These are phyloP conservation scores for Carex arenaria DNA, from an alignment of 202 grass and related monocot species.

Conservation along the genomic window DNA sequence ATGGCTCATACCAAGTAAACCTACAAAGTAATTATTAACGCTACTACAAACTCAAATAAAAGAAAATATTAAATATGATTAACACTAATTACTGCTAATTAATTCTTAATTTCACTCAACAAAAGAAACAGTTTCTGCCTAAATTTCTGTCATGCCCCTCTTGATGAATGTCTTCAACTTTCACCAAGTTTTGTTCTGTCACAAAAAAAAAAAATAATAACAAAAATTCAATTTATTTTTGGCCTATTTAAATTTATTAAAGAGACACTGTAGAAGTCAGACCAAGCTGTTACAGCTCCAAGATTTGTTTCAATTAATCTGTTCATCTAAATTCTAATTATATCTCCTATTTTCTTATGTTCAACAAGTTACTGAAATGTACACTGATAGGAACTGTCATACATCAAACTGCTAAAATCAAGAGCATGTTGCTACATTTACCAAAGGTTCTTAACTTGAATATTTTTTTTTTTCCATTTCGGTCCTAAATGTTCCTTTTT, in stretches of 20 bases:
- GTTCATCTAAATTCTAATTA: background rate
- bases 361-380: background rate
- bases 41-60: background rate
- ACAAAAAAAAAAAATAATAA: background rate
- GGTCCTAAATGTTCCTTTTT: background rate
- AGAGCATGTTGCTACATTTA: background rate
- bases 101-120: background rate
- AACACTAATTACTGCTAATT: slow-evolving; percentile 5
- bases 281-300: background rate
- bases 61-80: background rate
- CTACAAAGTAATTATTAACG: slow-evolving; percentile 22
- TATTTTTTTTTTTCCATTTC: background rate
- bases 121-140: slow-evolving; percentile 11
- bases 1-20: slow-evolving; percentile 11
- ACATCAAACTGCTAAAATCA: background rate
- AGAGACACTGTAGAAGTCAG: background rate
- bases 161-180: background rate
- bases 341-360: background rate
- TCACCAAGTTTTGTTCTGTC: background rate
- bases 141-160: background rate
- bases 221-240: background rate
- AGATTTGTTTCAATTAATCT: background rate
- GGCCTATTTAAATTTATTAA: background rate
- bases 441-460: background rate
- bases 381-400: background rate